Percentiles rank a stretch among this genome's conserved stretches.
Conservation (phyloP, 257 asterid genomes). For the Solanum acaule region DNA sequence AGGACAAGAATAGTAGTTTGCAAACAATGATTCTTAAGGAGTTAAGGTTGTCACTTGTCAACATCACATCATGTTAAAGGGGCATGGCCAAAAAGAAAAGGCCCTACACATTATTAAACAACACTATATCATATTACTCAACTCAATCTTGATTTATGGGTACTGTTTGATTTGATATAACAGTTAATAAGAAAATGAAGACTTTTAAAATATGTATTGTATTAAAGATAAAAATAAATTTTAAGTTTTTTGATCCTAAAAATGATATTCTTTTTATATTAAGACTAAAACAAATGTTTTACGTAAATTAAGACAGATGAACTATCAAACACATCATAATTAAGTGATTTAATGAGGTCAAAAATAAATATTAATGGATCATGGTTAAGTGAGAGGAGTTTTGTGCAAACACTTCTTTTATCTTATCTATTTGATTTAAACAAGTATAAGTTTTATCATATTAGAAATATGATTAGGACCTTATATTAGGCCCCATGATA, state of each 20-base stretch:
- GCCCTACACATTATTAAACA: neutral
- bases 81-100: neutral
- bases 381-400: neutral
- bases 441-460: neutral
- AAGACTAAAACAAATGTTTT: rapidly evolving
- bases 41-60: neutral
- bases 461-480: neutral
- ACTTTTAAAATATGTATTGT: no score
- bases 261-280: neutral
- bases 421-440: neutral
- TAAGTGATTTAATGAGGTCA: neutral
- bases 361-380: neutral
- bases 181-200: no score
- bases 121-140: neutral
- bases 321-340: neutral
- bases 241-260: no score
- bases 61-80: neutral
- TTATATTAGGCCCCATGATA: neutral
- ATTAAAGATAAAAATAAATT: no score
- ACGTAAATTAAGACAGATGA: neutral
- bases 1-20: neutral
- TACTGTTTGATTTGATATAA: neutral
- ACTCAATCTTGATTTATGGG: neutral
- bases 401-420: neutral
- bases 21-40: no score